Evolutionary conservation across 805 yeast genomes (phyloP).

Genomic region (Isabelozyma rhagii): DNA sequence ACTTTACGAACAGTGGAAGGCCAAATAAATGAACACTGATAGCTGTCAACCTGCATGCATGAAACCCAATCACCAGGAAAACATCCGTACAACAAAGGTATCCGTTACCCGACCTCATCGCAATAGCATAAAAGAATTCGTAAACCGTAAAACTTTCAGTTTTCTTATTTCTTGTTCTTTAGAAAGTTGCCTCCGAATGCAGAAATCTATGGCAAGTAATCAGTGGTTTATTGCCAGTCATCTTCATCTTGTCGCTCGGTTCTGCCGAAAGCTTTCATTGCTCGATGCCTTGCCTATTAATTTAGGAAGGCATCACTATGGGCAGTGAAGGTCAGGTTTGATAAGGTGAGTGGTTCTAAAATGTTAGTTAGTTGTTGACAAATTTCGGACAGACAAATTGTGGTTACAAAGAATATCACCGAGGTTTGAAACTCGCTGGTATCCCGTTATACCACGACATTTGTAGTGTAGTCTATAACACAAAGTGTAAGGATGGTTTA

Average conservation of each 20-base stretch:
- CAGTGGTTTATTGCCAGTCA: constrained; percentile 11
- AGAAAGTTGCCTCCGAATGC: constrained; percentile 41
- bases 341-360: constrained; percentile 5
- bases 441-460: constrained; percentile 48
- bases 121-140: constrained; percentile 5
- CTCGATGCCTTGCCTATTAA: constrained; percentile 34
- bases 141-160: not conserved
- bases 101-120: constrained; percentile 15
- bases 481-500: too few relatives aligned
- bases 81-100: not conserved
- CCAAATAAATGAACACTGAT: too few relatives aligned
- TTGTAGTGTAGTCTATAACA: not conserved
- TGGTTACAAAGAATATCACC: constrained; percentile 41
- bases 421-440: constrained; percentile 33
- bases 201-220: constrained; percentile 25
- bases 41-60: not conserved
- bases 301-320: constrained; percentile 29
- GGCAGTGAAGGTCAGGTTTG: constrained; percentile 4
- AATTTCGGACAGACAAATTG: constrained; percentile 36
- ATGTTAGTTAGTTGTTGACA: constrained; percentile 24
- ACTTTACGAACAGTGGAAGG: too few relatives aligned
- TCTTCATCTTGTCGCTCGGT: constrained; percentile 13
- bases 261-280: constrained; percentile 14
- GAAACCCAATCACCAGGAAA: not conserved
- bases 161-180: constrained; percentile 10